These are phyloP conservation scores for Eimeria falciformis DNA, from an alignment of 169 alveolate genomes.

Conservation along the genomic window DNA sequence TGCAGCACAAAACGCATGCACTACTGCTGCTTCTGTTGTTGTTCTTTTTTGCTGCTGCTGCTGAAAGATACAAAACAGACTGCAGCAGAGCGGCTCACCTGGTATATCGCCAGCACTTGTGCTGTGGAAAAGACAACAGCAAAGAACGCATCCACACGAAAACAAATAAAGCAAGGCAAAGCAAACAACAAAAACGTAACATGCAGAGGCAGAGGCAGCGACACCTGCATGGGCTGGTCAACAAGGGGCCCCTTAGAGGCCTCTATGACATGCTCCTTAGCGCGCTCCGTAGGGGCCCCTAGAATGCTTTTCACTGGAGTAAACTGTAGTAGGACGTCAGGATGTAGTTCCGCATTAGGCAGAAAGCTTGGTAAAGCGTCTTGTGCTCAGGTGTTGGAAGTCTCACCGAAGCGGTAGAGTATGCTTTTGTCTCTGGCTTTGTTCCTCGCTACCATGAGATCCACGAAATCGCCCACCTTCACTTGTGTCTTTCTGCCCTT, in stretches of 20 bases:
- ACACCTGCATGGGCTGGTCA: too few species aligned
- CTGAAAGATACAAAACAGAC: not conserved
- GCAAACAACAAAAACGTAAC: too few species aligned
- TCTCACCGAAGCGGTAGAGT: not conserved
- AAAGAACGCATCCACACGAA: not conserved
- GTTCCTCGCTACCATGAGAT: not conserved
- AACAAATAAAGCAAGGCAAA: too few species aligned
- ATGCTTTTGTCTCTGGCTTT: not conserved
- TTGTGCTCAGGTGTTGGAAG: too few species aligned
- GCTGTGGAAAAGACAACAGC: not conserved
- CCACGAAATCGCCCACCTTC: not conserved
- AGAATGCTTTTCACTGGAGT: too few species aligned
- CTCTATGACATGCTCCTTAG: too few species aligned
- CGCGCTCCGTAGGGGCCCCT: too few species aligned
- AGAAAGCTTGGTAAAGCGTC: too few species aligned
- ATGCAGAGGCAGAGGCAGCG: not conserved
- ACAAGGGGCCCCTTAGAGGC: too few species aligned
- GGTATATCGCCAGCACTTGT: not conserved
- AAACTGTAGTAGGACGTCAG: too few species aligned
- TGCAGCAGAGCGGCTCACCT: not conserved
- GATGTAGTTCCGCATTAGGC: too few species aligned
- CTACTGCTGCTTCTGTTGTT: not conserved
- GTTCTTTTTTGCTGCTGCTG: not conserved
- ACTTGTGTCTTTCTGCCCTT: not conserved
- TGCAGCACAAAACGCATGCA: not conserved